Conservation (phyloP, 306 rosid species). For the Cercis canadensis region DNA sequence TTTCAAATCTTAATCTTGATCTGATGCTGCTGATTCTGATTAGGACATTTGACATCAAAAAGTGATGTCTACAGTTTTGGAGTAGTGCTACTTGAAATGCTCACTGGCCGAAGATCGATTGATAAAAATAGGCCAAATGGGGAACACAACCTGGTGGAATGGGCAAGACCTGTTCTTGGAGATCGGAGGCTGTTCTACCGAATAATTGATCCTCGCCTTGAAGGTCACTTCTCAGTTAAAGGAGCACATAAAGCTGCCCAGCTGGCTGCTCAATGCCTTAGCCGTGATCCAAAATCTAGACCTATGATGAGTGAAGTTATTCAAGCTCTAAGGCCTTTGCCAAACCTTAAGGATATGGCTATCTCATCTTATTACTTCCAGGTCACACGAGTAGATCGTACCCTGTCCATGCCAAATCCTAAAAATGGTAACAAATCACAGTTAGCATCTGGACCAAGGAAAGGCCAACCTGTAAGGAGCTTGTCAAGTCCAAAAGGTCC, state of each 20-base stretch:
- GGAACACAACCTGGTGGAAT: slow-evolving; percentile 91
- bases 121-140: slow-evolving; percentile 94
- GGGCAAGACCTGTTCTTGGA: slow-evolving; percentile 84
- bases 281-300: slow-evolving; percentile 88
- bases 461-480: slow-evolving; percentile 77
- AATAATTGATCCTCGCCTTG: slow-evolving; percentile 87
- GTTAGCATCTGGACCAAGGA: slow-evolving; percentile 57
- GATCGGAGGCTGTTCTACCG: slow-evolving; percentile 77
- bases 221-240: slow-evolving; percentile 92
- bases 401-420: slow-evolving; percentile 63
- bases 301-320: slow-evolving; percentile 89
- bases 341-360: slow-evolving; percentile 90
- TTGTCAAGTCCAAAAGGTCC: slow-evolving; percentile 66
- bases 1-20: slow-evolving; percentile 13
- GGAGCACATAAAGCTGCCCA: slow-evolving; percentile 81
- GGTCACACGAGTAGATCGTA: slow-evolving; percentile 67
- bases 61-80: slow-evolving; percentile 98
- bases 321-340: slow-evolving; percentile 75
- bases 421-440: slow-evolving; percentile 66
- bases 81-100: slow-evolving; percentile 91
- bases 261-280: slow-evolving; percentile 82
- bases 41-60: slow-evolving; percentile 92
- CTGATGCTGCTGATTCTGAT: slow-evolving; percentile 32
- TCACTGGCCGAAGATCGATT: slow-evolving; percentile 88
- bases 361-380: slow-evolving; percentile 75